These are phyloP conservation scores for Pavlovales sp. DNA, from an alignment of 208 protist species.

Conservation along the genomic window DNA sequence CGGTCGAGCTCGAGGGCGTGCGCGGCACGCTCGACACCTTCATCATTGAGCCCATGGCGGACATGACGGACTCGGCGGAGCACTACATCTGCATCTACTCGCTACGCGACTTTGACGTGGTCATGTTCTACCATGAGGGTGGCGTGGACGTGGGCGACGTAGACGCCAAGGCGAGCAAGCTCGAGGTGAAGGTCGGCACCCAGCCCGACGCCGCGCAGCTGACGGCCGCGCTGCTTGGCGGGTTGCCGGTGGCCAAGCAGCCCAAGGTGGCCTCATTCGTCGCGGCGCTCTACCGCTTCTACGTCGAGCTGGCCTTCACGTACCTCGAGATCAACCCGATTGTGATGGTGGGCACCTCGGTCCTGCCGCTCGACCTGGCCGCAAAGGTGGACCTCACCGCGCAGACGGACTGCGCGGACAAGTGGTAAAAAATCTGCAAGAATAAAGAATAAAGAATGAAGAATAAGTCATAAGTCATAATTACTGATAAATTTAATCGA, in stretches of 20 bases:
- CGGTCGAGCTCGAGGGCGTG: slow-evolving; percentile 59
- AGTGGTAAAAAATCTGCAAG: too few species aligned
- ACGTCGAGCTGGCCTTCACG: slow-evolving; percentile 68
- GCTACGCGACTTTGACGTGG: slow-evolving; percentile 58
- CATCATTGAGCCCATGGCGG: slow-evolving; percentile 73
- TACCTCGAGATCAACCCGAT: slow-evolving; percentile 80
- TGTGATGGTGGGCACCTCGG: slow-evolving; percentile 50
- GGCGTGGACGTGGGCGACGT: slow-evolving; percentile 77
- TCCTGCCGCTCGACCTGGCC: slow-evolving; percentile 48
- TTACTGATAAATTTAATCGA: too few species aligned
- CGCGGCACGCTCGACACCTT: slow-evolving; percentile 65
- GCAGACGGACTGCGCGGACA: slow-evolving; percentile 55
- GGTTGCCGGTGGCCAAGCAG: neutral
- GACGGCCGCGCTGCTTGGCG: neutral
- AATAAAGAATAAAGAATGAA: too few species aligned
- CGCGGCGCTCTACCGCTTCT: slow-evolving; percentile 59
- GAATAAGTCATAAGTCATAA: too few species aligned
- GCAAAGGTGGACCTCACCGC: slow-evolving; percentile 63
- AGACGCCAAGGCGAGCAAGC: slow-evolving; percentile 55
- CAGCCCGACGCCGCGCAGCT: neutral
- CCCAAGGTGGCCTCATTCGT: slow-evolving; percentile 57
- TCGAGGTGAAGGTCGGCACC: slow-evolving; percentile 46
- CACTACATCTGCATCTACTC: slow-evolving; percentile 73
- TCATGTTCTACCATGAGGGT: slow-evolving; percentile 72
- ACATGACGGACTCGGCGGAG: slow-evolving; percentile 12